Base-by-base conservation (phyloP, 164 flowering plant genomes). In the Warburgia ugandensis region DNA sequence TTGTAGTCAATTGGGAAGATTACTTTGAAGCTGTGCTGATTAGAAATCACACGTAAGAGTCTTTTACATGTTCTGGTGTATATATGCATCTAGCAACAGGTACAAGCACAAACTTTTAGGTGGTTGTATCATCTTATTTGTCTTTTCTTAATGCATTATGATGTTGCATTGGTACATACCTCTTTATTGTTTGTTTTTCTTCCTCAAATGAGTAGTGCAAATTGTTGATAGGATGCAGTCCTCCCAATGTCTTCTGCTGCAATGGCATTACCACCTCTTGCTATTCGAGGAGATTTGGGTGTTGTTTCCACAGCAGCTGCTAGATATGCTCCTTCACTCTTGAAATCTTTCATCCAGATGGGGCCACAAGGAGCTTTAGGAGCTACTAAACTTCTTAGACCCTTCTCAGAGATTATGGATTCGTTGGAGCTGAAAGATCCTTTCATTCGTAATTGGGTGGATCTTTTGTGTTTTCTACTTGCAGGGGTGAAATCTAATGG, bases 401-500 rank as follows among this genome's bases (percentile, higher is more conserved):
- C 96, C 12, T 92, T 92, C 71, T 81, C 88, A 19, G 95, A 92
- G 56, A 74, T 92, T 21, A 14, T 92, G 6, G 94, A 92, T 60
- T 85, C 94, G 1, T 68, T 87, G 76, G 81, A 67, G 42, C 65
- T 91, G 45, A 84, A 80, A 66, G 87, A 91, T 65, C 86, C 90
- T 29, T 91, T 92, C 62, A 63, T 92, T 17, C 66, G 86, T 43
- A 92, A 92, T 60, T 92, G 96, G 98, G 63, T 92, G 48, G 96
- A 87, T 65, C 92, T 92, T 56, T 69, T 92, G 14, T 61, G 84
- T 54, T 92, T 92, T 65, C 72, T 92, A 42, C 91, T 92, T 35
- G 90, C 96, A 19, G 98, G 96, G 71, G 95, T 92, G 69, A 92
- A 85, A 80, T 81, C 88, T 61, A 67, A 81, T 75, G 91, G 91